Base-by-base conservation (phyloP, 2,329 filamentous ascomycete species). In the Aspergillus fructus region DNA sequence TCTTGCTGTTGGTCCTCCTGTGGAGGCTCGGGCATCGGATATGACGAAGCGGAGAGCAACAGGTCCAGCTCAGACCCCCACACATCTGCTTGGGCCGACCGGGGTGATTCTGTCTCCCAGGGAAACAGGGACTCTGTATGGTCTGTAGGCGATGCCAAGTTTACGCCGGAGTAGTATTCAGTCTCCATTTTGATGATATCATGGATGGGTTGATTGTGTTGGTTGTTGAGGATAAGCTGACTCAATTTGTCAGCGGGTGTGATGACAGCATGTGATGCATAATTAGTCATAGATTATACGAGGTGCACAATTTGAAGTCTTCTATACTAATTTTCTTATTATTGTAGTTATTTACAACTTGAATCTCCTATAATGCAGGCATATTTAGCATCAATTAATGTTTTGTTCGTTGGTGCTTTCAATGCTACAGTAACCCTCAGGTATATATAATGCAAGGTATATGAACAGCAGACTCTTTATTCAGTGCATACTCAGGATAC, bases 31-130 rank as follows among this genome's bases (percentile, higher is more conserved):
- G 61, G 61, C 4, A 65, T 23, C 15, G 62, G 60, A 41, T 65
- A 65, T 4, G 63, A 64, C 3, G 62, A 60, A 13, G 63, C 63
- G 9, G 63, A 65, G 3, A 65, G 60, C 19, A 65, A 34, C 19
- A 56, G 58, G 7, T 56, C 54, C 11, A 65, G 40, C 42, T 64
- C 49, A n/a, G 62, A 15, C 21, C 13, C 9, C 34, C 13, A n/a
- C 33, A 3, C 19, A 3, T 40, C 9, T 4, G 8, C 19, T 19
- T 37, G 17, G 4, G 11, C 48, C 34, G 19, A 34, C 9, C n/a
- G 21, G 19, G 12, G 33, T 49, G 19, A 23, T 9, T 5, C n/a
- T 23, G 33, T 37, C 17, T 49, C 48, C 48, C 48, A 49, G 34
- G 34, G 34, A 6, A 49, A 39, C 19, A 41, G 5, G 3, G 48